Evolutionary conservation across 1,284 basidiomycete species (phyloP), one percentile per base, ranked within the genome.

Genomic region (Cutaneotrichosporon spelunceum): DNA sequence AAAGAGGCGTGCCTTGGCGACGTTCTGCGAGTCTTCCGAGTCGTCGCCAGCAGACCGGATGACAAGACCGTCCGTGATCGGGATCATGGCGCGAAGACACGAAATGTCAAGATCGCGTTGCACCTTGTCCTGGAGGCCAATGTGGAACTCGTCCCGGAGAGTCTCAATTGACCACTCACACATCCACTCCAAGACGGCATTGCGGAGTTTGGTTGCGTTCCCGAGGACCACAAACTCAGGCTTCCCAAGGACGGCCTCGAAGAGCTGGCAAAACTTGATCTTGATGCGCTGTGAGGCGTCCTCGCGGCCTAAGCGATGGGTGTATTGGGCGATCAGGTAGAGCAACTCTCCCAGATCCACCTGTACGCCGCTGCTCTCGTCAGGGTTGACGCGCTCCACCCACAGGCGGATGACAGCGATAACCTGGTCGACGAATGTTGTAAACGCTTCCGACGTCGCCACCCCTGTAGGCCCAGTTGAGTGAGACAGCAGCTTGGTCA

Each of bases 1-100:
- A 79, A 93, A 93, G 30, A 91, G 75, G 29, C 91, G 82, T 3
- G 89, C 87, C 30, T 88, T 84, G 33, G 86, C 85, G 69, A 90
- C 88, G 1, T 83, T 81, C 34, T 82, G 81, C 59, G 89, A 86
- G 63, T 90, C 88, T 2, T 83, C 84, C 13, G 82, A 81, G 0
- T 78, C 80, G 21, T 78, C 81, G 14, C 89, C 88, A 3, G 84
- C 77, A 1, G 84, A 80, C 54, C 84, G 82, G n/a, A 94, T 80
- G 58, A 87, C 84, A 5, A 93, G 78, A 24, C 86, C 84, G 67
- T 93, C 89, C 48, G 91, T 81, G n/a, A 93, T 80, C 56, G 85
- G 87, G 26, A 90, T 87, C 24, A 84, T 82, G 0, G 89, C 87
- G 19, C 85, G 84, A 45, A 93, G 79, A 64, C 87, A 87, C 2